A percentile compares a stretch with the other conserved stretches of the same genome.
Evolutionary conservation across 306 rosid species (phyloP).

Genomic region (Prunus salicina): DNA sequence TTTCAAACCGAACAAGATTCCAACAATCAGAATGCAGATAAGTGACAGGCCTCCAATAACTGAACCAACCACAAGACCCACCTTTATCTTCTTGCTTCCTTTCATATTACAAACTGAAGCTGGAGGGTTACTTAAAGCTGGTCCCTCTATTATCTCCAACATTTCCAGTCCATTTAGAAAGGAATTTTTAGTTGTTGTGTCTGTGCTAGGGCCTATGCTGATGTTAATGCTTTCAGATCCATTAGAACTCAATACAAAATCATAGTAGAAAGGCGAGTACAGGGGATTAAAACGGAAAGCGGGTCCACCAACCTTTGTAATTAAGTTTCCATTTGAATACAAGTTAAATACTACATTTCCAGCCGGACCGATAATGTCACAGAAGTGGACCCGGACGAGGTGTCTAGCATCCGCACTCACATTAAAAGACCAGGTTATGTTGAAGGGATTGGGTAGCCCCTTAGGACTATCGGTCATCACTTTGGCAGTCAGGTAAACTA

Average conservation of each 20-base stretch:
- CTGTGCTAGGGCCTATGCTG: constrained; percentile 8
- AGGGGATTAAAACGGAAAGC: rapidly evolving
- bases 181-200: not conserved
- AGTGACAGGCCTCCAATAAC: constrained; percentile 29
- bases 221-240: constrained; percentile 22
- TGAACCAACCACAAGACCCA: constrained; percentile 22
- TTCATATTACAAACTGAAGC: not conserved
- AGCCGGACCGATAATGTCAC: not conserved
- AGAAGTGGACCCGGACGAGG: constrained; percentile 43
- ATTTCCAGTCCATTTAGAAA: constrained; percentile 51
- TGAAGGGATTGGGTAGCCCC: not conserved
- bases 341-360: not conserved
- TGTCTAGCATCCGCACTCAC: constrained; percentile 12
- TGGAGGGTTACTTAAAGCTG: not conserved
- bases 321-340: constrained; percentile 6
- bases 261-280: constrained; percentile 12
- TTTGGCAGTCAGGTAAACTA: constrained; percentile 29
- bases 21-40: constrained; percentile 18
- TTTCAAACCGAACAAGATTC: constrained; percentile 17
- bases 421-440: constrained; percentile 30
- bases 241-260: constrained; percentile 17
- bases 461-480: not conserved
- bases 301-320: not conserved
- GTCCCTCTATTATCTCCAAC: constrained; percentile 23
- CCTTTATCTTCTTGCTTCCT: not conserved